Base-by-base conservation (phyloP, 768 basidiomycete genomes). In the Psilocybe azurescens region DNA sequence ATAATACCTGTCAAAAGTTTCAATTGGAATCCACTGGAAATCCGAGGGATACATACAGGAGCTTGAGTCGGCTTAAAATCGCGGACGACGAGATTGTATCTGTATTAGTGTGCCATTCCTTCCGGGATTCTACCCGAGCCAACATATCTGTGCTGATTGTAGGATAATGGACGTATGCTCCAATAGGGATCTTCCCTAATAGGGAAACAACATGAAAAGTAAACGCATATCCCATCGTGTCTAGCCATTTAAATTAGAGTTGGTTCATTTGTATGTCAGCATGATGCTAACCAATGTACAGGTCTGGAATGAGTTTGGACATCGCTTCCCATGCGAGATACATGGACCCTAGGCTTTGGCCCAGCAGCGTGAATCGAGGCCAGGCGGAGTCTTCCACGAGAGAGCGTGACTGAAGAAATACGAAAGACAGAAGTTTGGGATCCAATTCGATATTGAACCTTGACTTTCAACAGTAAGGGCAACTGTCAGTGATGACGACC, bases 221-320 rank as follows among this genome's bases (percentile, higher is more conserved):
- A 71, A 98, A 98, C 0, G 95, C 95, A 68, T 95, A 97, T 30
- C 97, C 97, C 96, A 99, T 99, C 0, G 95, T 94, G 72, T 99
- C 97, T 97, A 67, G 2, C 36, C 39, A 48, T 50, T 44, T 46
- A 20, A 49, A 61, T 52, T 64, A 60, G 61, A 59, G 28, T 54
- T 46, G 32, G 36, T 30, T 39, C 44, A 33, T 44, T 38, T 38
- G n/a, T 44, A 16, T 18, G 39, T 47, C 36, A 33, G 50, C 7
- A 44, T 18, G 48, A 20, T 30, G 44, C 50, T 64, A 85, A 95
- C 95, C 95, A 39, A 99, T 91, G 76, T 88, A 99, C 1, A 97
- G 78, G 74, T 99, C 94, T 1, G 96, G 95, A 49, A 95, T 83
- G 24, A 98, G 77, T 55, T 79, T 81, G 0, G 84, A 74, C 78